Evolutionary conservation across 164 flowering plant species (phyloP).

Genomic region (Nelumbo lutea): DNA sequence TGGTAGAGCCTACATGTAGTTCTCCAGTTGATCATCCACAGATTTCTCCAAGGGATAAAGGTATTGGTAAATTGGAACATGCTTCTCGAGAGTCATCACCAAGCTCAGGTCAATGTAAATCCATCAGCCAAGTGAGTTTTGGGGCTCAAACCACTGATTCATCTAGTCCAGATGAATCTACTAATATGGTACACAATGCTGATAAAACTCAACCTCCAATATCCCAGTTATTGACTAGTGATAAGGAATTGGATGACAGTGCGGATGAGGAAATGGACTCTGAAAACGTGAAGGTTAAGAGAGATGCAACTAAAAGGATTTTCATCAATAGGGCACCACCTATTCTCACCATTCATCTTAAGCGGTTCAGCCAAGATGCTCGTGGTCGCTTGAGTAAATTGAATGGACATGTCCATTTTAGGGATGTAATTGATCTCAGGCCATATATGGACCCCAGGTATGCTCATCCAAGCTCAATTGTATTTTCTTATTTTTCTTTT

Average conservation of each 20-base stretch:
- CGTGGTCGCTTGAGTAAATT: conserved; percentile 89
- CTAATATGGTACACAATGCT: conserved; percentile 9
- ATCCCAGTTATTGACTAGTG: conserved; percentile 5
- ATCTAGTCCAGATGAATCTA: conserved; percentile 21
- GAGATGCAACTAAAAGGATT: conserved; percentile 84
- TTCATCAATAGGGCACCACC: conserved; percentile 71
- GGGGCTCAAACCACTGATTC: conserved; percentile 11
- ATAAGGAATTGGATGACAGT: conserved; percentile 30
- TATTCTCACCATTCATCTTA: conserved; percentile 83
- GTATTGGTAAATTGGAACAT: conserved; percentile 9
- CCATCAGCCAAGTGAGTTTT: conserved; percentile 8
- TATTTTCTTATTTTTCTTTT: background rate
- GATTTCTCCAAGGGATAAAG: conserved; percentile 13
- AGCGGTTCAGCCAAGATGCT: conserved; percentile 93
- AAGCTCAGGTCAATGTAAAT: conserved; percentile 12
- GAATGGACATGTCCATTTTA: conserved; percentile 75
- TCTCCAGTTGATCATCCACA: conserved; percentile 3
- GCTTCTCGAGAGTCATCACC: conserved; percentile 17
- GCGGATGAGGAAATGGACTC: conserved; percentile 38
- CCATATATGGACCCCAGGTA: conserved; percentile 89
- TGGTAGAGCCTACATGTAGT: background rate
- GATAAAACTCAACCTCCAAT: conserved; percentile 15
- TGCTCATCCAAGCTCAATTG: conserved; percentile 14
- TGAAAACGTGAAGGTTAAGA: conserved; percentile 45
- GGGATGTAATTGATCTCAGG: conserved; percentile 57